A percentile compares a stretch with the other conserved stretches of the same genome.
phyloP scores from a whole-genome alignment of 257 asterid species.

The Jasminum sambac region DNA sequence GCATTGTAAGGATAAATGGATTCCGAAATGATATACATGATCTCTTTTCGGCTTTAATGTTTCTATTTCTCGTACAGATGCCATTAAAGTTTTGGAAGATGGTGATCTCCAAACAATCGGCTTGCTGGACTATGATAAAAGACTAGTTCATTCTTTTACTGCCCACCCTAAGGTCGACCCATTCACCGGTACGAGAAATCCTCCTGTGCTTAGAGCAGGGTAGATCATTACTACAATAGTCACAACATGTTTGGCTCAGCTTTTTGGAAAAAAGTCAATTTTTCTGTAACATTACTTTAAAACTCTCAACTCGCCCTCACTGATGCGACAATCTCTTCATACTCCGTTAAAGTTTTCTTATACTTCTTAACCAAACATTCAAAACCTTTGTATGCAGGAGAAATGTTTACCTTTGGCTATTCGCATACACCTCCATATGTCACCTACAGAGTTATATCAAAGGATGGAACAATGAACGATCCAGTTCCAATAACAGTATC shows the following conservation, averaged over 20 bases:
- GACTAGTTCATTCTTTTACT: slow-evolving; percentile 81
- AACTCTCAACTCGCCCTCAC: no score
- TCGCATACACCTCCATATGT: slow-evolving; percentile 68
- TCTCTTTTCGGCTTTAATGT: slow-evolving; percentile 7
- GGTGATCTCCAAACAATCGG: slow-evolving; percentile 96
- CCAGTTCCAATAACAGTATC: slow-evolving; percentile 91
- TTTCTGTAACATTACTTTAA: no score
- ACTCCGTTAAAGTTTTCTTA: no score
- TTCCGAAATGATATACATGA: neutral
- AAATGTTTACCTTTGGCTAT: slow-evolving; percentile 96
- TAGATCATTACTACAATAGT: neutral
- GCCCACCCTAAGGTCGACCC: slow-evolving; percentile 99
- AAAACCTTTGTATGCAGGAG: slow-evolving; percentile 58
- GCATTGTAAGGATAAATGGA: neutral
- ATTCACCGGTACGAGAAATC: slow-evolving; percentile 63
- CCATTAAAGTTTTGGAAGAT: slow-evolving; percentile 83
- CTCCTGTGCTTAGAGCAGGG: slow-evolving; percentile 6
- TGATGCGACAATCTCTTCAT: no score
- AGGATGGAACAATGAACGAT: slow-evolving; percentile 86
- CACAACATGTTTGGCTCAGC: no score
- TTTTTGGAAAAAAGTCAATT: no score
- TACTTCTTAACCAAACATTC: no score
- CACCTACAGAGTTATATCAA: slow-evolving; percentile 91
- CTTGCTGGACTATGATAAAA: slow-evolving; percentile 88
- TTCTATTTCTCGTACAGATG: slow-evolving; percentile 52